phyloP scores from a whole-genome alignment of 805 yeast genomes.

The Barnettozyma populi region DNA sequence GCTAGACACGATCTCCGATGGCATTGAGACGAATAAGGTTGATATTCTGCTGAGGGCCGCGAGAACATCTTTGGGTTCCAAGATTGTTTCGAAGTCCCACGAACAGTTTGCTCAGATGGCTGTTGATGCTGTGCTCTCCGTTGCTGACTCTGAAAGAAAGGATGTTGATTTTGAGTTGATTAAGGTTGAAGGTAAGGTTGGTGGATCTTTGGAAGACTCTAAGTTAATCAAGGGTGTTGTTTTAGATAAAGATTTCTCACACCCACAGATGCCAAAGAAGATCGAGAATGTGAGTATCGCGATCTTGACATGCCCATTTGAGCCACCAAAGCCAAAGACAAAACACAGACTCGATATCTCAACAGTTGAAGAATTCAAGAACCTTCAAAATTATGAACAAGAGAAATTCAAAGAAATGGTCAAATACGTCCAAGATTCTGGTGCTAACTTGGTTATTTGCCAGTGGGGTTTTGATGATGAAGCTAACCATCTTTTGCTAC shows the following conservation, averaged over 20 bases:
- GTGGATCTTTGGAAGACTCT: slow-evolving; percentile 89
- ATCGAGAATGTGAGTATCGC: slow-evolving; percentile 83
- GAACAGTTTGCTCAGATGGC: slow-evolving; percentile 96
- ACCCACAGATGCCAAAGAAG: slow-evolving; percentile 93
- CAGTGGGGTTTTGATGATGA: slow-evolving; percentile 99
- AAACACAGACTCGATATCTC: slow-evolving; percentile 94
- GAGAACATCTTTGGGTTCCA: slow-evolving; percentile 89
- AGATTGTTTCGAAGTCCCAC: slow-evolving; percentile 90
- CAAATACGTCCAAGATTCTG: slow-evolving; percentile 73
- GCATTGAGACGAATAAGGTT: slow-evolving; percentile 34
- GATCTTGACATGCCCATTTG: slow-evolving; percentile 96
- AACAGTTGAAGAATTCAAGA: slow-evolving; percentile 89
- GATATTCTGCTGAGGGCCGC: slow-evolving; percentile 81
- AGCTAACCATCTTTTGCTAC: slow-evolving; percentile 86
- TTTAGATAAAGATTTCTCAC: slow-evolving; percentile 93
- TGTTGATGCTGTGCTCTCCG: slow-evolving; percentile 89
- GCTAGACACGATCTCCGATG: slow-evolving; percentile 72
- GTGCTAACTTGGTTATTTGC: slow-evolving; percentile 95
- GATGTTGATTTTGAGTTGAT: slow-evolving; percentile 97
- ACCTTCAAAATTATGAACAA: slow-evolving; percentile 87
- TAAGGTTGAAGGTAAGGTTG: slow-evolving; percentile 92
- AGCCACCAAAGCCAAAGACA: slow-evolving; percentile 99
- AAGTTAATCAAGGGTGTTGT: slow-evolving; percentile 84
- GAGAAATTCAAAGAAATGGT: slow-evolving; percentile 91
- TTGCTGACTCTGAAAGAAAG: slow-evolving; percentile 85